Base-by-base conservation (phyloP, 2,329 filamentous ascomycete species). In the Pseudogymnoascus sp. region DNA sequence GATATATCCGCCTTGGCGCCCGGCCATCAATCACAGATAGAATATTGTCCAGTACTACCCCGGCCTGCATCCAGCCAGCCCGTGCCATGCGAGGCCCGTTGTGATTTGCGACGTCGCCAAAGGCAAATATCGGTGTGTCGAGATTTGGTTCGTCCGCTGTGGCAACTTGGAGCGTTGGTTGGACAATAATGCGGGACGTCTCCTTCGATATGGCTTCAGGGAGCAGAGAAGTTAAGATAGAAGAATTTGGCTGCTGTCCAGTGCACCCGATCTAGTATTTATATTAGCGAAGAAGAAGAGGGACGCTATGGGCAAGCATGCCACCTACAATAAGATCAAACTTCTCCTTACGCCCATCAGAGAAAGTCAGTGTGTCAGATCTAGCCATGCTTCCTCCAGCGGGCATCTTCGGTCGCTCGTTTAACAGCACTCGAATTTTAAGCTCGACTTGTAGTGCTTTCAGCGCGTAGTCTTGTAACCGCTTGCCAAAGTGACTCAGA, bases 91-190 rank as follows among this genome's bases (percentile, higher is more conserved):
- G 76, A 10, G 72, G 71, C 0, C 71, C 71, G 1, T 73, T 73
- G n/a, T 75, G 75, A 10, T 78, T 76, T 11, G 81, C 77, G 21
- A 84, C 78, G 67, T 84, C 82, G 6, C 82, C 82, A 0, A 80
- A 70, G 0, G 81, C 80, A 67, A 81, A 84, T 13, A 84, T 75
- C 37, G 77, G 71, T 1, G 71, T 65, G 56, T 11, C 38, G 19
- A 73, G 71, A 59, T 60, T 14, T 6, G 40, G n/a, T 38, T 62
- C 2, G 2, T 47, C 61, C 1, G 67, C 44, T 62, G 77, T 72
- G 1, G 66, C 56, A 6, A 83, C 67, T 62, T 83, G 81, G 7
- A 84, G 71, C 0, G 77, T 81, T 1, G 75, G 71, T 14, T 74
- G 68, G 4, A 83, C 78, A 1, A 72, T 70, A 56, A 81, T 76